Base-by-base conservation (phyloP, 345 rosid species). In the Heritiera fomes region DNA sequence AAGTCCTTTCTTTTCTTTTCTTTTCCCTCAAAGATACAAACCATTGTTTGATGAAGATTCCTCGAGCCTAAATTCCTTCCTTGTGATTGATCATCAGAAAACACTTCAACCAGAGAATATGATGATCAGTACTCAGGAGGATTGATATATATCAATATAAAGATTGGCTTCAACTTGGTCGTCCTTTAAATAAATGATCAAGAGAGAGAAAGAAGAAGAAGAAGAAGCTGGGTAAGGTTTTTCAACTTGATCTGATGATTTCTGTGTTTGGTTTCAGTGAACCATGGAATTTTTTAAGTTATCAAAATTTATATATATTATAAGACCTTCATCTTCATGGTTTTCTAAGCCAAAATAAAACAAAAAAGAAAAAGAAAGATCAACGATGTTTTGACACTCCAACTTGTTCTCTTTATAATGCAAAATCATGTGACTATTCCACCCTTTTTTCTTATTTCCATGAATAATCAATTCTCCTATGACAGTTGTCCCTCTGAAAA, bases 371-470 rank as follows among this genome's bases (percentile, higher is more conserved):
- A 0, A 40, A 11, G 17, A 2, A 62, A 74, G 73, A 81, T 79
- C 63, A 63, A 78, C 78, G 15, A 71, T 62, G 13, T 77, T 63
- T 20, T 43, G 56, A 34, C 71, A n/a, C 61, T 43, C 71, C 77
- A 34, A 80, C 73, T 73, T 53, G 81, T 38, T 52, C 49, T 56
- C 63, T 75, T 77, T 69, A 76, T 43, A 64, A 49, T 87, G 84
- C 79, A 79, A 52, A 10, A 83, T 85, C 86, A 80, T 83, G 86
- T 85, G 86, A 85, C 68, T 71, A n/a, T 52, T 47, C 50, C 68
- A 7, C 41, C 75, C 76, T 70, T 38, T 47, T 45, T 40, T 82
- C 46, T 34, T 11, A 13, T 49, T 49, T 46, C 28, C 6, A 49
- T 43, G 30, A 67, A 12, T 23, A 20, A 23, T 46, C n/a, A 46